These are phyloP conservation scores for Hibiscus mutabilis DNA, from an alignment of 345 rosid genomes.

Conservation along the genomic window DNA sequence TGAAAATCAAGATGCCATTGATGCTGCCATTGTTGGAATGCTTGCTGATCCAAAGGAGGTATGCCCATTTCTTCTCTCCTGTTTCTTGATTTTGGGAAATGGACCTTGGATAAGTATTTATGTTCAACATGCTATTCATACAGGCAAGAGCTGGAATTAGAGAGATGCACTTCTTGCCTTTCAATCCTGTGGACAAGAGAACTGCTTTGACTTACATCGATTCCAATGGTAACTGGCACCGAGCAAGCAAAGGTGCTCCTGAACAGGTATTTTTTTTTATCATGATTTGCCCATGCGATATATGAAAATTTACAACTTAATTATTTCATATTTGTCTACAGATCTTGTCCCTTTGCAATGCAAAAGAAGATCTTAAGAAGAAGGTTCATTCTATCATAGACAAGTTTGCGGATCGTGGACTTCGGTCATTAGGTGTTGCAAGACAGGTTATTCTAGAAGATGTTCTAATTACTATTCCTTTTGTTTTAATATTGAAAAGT, in stretches of 20 bases:
- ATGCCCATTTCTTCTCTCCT: background rate
- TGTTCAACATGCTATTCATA: constrained; percentile 1
- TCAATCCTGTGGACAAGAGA: constrained; percentile 6
- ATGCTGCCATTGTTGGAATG: constrained; percentile 80
- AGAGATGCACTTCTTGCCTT: constrained; percentile 40
- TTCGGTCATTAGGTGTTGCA: constrained; percentile 73
- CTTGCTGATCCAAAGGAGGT: constrained; percentile 87
- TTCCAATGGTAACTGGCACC: constrained; percentile 56
- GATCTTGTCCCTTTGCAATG: constrained; percentile 55
- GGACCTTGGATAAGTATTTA: background rate
- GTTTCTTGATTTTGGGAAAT: background rate
- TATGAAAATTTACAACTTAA: background rate
- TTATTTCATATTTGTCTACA: constrained; percentile 15
- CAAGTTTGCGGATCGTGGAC: constrained; percentile 76
- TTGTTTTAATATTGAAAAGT: background rate
- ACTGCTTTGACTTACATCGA: constrained; percentile 29
- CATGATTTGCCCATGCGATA: background rate
- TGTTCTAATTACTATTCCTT: background rate
- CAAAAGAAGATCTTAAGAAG: constrained; percentile 54
- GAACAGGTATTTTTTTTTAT: constrained; percentile 47
- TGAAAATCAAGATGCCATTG: constrained; percentile 93
- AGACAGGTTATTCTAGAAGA: constrained; percentile 51
- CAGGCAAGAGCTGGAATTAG: constrained; percentile 77
- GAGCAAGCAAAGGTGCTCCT: constrained; percentile 93
- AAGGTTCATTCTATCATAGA: constrained; percentile 55